Evolutionary conservation across 2,329 filamentous ascomycete genomes (phyloP), one percentile per base, ranked within the genome.

Genomic region (Leptographium lundbergii): DNA sequence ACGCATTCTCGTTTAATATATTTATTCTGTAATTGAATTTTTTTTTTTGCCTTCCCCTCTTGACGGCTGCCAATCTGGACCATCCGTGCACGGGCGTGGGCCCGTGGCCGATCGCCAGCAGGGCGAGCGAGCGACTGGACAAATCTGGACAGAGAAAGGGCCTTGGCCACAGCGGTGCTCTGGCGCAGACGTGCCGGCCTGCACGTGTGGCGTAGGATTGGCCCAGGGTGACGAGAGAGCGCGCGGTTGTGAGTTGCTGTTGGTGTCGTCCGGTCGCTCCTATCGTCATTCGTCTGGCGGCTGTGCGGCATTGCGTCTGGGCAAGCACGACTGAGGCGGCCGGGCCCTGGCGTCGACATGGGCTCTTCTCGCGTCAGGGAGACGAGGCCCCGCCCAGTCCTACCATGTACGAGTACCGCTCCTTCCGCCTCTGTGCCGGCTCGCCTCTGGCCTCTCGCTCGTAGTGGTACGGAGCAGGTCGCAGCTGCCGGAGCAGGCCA

Each of bases 191-290:
- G 24, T 13, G 22, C 13, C 22, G 13, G 45, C n/a, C 19, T 53
- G 25, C 54, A 55, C 54, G 54, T 55, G 54, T 45, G 36, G 54
- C 54, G 54, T 47, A 45, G 54, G 29, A 55, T 55, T 55, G 54
- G 54, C 32, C 22, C 10, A 39, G 27, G 52, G 52, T 47, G 45
- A n/a, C 45, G 45, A 22, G 45, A 4, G 19, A n/a, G 19, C 10
- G 45, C 22, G 45, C n/a, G 10, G 45, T n/a, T 11, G 45, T 24
- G 45, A n/a, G n/a, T 47, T n/a, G 34, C 34, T 36, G 14, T 27
- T 4, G 24, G 27, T 50, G 7, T 27, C 24, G 45, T 22, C 22
- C 22, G 22, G 19, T 4, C 5, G 10, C 10, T 10, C 14, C 17
- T 3, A 39, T 34, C 32, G 32, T 34, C 32, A 39, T 14, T 17